Percentiles rank a stretch among this genome's conserved stretches.
Conservation (phyloP, 768 basidiomycete species). For the Lactarius sp. region DNA sequence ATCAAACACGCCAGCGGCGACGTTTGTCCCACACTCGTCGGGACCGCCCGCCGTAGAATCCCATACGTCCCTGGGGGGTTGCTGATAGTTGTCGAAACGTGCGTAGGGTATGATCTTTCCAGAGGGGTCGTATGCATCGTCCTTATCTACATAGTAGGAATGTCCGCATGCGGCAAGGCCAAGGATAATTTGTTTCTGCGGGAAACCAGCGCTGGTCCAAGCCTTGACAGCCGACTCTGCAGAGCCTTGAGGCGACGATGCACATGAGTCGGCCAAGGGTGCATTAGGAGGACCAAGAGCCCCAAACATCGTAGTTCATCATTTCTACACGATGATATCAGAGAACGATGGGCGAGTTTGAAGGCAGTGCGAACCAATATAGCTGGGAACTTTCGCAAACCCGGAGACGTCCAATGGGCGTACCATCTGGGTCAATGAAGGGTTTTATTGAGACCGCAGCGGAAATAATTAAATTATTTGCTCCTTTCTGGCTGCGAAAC, state of each 20-base stretch:
- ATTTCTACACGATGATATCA: not conserved
- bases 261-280: constrained; percentile 24
- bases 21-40: constrained; percentile 34
- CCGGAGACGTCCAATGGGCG: constrained; percentile 7
- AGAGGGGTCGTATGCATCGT: constrained; percentile 34
- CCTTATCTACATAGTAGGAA: constrained; percentile 47
- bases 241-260: constrained; percentile 4
- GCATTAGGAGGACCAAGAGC: constrained; percentile 19
- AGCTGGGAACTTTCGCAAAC: constrained; percentile 21
- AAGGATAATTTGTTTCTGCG: constrained; percentile 57
- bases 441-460: constrained; percentile 2
- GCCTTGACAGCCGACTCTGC: constrained; percentile 17
- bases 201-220: constrained; percentile 22
- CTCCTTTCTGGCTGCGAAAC: not conserved
- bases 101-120: constrained; percentile 46
- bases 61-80: constrained; percentile 41
- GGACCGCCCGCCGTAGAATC: constrained; percentile 27
- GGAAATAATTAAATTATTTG: not conserved
- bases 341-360: not conserved
- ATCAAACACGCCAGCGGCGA: constrained; percentile 18
- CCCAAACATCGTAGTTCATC: constrained; percentile 26
- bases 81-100: constrained; percentile 41
- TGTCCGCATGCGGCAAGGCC: constrained; percentile 86
- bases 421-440: not conserved
- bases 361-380: constrained; percentile 10